Base-by-base conservation (phyloP, 371 early-diverging fungal genomes). In the Mortierella sp. region DNA sequence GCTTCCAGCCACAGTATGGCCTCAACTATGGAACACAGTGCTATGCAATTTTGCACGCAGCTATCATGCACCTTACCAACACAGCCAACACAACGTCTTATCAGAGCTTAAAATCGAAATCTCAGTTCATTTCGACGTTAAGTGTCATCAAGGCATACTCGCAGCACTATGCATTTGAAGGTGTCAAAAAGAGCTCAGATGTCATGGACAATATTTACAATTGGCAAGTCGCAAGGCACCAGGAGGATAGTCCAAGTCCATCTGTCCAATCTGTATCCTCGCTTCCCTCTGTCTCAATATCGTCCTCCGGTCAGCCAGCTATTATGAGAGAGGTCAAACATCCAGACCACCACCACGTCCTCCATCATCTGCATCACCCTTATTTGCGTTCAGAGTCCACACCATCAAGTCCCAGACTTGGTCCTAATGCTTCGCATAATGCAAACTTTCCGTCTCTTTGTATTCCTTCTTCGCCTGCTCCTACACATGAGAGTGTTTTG, bases 201-300 rank as follows among this genome's bases (percentile, higher is more conserved):
- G 68, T 79, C 51, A 79, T 79, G 80, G 80, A 79, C 29, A 79
- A 79, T 47, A 79, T 79, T 62, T 79, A 79, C 70, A 79, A 79
- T 45, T 73, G 74, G 74, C 80, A 79, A 29, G 80, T 79, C 12
- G 80, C 80, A n/a, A 66, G 80, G 19, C 80, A 79, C 17, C 80
- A 79, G 61, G 80, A 79, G 19, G 80, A 79, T 13, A 79, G 74
- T 58, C 80, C 74, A 7, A 70, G 80, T n/a, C 80, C 78, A 19
- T 68, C 75, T 4, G 45, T 43, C 19, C 45, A 43, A 10, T 49
- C 75, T 3, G 53, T 61, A 3, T 73, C 74, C 2, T 43, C 64
- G 0, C 32, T 70, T 9, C 70, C 71, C 29, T 55, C 63, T 7
- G 61, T 62, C 19, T 66, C 74, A 5, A 63, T 79, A n/a, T 79